Base-by-base conservation (phyloP, 441 rosid genomes). In the Erodium moschatum region DNA sequence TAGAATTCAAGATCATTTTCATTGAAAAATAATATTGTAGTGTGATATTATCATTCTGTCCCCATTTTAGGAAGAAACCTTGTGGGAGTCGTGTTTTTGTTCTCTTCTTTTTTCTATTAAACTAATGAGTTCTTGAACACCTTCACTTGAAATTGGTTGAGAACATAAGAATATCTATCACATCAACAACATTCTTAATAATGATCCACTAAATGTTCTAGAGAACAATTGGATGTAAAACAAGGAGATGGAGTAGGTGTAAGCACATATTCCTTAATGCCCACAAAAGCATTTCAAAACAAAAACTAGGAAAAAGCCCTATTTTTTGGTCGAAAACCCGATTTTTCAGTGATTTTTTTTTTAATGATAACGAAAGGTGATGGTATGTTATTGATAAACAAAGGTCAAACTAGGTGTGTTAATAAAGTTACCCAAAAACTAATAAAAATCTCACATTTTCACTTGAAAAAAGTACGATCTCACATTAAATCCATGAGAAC, bases 161-260 rank as follows among this genome's bases (percentile, higher is more conserved):
- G 61, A 54, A 54, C 62, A 18, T 56, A 56, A 56, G 62, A 18
- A 56, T 56, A 56, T 18, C 62, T 18, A 56, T 56, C 62, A 56
- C 62, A 56, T 56, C 24, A 56, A 50, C 20, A 15, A n/a, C 58
- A 50, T 56, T 56, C 62, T 56, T 18, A 19, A 3, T 19, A 6
- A 56, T 1, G 4, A 56, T 56, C 62, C 62, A 56, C 62, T 56
- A 56, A 19, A 18, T 56, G 12, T 56, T 56, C 62, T 56, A 19
- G 24, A 19, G 27, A 56, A 56, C 12, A 56, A 56, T 19, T 18
- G 21, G 62, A 56, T 56, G 62, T 27, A 19, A 56, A 19, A 56
- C 62, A 18, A 56, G 27, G 62, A 56, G 62, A 18, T 18, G 62
- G 56, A 48, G 18, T 5, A 38, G 42, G 10, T 38, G 42, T 5